Evolutionary conservation across 345 rosid species (phyloP), one percentile per base, ranked within the genome.

Genomic region (Citrus australasica): DNA sequence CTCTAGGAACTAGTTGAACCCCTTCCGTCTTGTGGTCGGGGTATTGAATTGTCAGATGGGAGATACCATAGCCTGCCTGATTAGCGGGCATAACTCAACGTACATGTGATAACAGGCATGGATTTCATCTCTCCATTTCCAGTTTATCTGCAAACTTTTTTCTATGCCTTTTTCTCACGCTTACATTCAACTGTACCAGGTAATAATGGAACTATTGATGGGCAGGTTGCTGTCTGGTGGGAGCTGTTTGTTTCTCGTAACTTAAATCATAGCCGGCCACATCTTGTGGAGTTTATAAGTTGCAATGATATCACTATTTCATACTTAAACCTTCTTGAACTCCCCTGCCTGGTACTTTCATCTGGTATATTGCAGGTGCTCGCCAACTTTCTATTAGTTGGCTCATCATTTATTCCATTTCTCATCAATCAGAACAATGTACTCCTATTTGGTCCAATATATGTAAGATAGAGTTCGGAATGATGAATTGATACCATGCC

Each of bases 151-250:
- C 33, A 19, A 65, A 27, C 64, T 38, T 58, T 27, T 55, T 25
- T 58, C 27, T 22, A 28, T 38, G 42, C 10, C 21, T 9, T 40
- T 33, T 35, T 63, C 60, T 38, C 38, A 37, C 10, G 69, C 70
- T 46, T 30, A 46, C 3, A 46, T 63, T 51, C 60, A 68, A 77
- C 51, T 69, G 30, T 48, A 70, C 46, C 62, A 92, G 92, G 94
- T 64, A 82, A 87, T 82, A 88, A 88, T 21, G 94, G 97, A 69
- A 89, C 89, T 8, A 85, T 90, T 25, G 91, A 92, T 70, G 93
- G 93, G 7, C 93, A 89, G 78, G 93, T 91, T 28, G 83, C 80
- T 7, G 73, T 85, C 22, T 92, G 94, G 97, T 92, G 97, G 94
- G 84, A 88, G 61, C 78, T 78, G 83, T 90, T 88, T 80, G 80